phyloP scores from a whole-genome alignment of 225 moss, liverwort and hornwort species.

The Straminergon stramineum region DNA sequence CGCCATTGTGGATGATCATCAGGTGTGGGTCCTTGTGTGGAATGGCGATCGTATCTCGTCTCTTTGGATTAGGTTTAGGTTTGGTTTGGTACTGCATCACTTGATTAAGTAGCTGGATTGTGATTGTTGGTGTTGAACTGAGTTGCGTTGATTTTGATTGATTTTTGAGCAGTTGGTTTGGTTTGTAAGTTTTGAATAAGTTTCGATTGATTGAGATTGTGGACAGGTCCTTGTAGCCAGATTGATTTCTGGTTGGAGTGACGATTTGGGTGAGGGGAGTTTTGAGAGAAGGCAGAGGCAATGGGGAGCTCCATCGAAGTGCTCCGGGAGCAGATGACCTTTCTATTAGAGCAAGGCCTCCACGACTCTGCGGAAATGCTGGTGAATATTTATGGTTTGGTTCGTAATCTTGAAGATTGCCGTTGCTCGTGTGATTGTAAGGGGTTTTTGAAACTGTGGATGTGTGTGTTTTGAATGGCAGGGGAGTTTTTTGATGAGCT shows the following conservation, averaged over 20 bases:
- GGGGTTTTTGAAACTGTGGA: neutral
- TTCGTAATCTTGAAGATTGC: neutral
- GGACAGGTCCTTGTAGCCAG: neutral
- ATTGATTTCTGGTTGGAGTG: neutral
- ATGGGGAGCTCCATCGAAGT: conserved; percentile 60
- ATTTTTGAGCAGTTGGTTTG: neutral
- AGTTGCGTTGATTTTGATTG: neutral
- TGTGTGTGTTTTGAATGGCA: conserved; percentile 17
- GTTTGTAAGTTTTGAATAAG: neutral
- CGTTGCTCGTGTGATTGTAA: neutral
- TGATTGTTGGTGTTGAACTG: neutral
- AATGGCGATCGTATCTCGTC: neutral
- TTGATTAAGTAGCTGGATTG: neutral
- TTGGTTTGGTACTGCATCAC: neutral
- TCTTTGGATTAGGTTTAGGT: neutral
- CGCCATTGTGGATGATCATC: neutral
- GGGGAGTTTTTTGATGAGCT: conserved; percentile 81
- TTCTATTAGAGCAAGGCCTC: conserved; percentile 71
- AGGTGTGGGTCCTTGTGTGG: neutral
- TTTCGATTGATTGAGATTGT: neutral
- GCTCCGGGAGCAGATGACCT: conserved; percentile 78
- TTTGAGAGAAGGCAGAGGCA: neutral
- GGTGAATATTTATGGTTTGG: conserved; percentile 4
- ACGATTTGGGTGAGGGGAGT: neutral
- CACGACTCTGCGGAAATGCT: conserved; percentile 90